Conservation (phyloP, 306 rosid species). For the Dalbergia oliveri region DNA sequence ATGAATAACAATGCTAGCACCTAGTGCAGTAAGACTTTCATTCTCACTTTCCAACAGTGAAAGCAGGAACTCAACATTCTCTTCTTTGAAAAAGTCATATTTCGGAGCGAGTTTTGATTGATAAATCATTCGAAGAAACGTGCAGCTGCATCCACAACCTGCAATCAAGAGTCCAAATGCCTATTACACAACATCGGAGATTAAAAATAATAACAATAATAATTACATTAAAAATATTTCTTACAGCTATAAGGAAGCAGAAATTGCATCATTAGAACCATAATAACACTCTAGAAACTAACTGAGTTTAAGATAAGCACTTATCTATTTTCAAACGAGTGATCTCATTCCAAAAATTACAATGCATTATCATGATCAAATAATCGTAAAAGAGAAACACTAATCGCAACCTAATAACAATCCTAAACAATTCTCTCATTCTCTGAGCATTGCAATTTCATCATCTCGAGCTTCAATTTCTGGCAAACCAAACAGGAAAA, state of each 20-base stretch:
- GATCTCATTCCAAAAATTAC: neutral
- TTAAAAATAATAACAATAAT: neutral
- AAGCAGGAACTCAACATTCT: constrained; percentile 76
- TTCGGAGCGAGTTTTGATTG: constrained; percentile 94
- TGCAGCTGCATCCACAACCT: constrained; percentile 95
- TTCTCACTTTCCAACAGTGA: constrained; percentile 78
- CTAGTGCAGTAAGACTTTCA: constrained; percentile 87
- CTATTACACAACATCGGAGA: constrained; percentile 8
- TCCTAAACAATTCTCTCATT: constrained; percentile 18
- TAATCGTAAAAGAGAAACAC: constrained; percentile 11
- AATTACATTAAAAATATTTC: neutral
- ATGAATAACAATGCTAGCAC: constrained; percentile 88
- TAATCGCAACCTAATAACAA: constrained; percentile 19
- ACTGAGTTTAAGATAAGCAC: constrained; percentile 1
- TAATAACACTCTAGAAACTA: neutral
- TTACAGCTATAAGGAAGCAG: neutral
- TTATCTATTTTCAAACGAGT: neutral
- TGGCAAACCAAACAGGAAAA: constrained; percentile 12
- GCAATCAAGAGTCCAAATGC: constrained; percentile 54
- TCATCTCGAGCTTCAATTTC: constrained; percentile 31
- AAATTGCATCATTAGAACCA: neutral
- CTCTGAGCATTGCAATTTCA: constrained; percentile 27
- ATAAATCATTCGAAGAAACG: constrained; percentile 87
- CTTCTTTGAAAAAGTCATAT: constrained; percentile 68
- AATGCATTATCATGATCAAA: constrained; percentile 16